These are phyloP conservation scores for Dactylellina sp. DNA, from an alignment of 2,329 filamentous ascomycete genomes.

Conservation along the genomic window DNA sequence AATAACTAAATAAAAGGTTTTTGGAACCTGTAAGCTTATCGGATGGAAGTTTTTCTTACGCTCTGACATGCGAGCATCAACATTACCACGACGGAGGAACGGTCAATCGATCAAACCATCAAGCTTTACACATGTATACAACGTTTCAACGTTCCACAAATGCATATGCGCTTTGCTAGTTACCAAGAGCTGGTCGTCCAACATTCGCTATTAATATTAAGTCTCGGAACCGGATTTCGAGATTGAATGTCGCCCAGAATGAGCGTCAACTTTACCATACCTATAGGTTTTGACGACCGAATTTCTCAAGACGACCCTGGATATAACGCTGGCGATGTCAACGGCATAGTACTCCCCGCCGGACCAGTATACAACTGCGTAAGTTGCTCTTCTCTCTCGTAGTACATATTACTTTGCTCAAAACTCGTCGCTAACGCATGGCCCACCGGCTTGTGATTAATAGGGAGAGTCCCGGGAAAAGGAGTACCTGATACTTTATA, in stretches of 20 bases:
- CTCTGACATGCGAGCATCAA: too few relatives aligned
- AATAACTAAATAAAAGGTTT: neutral
- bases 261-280: neutral
- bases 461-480: constrained; percentile 13
- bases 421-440: neutral
- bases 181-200: too few relatives aligned
- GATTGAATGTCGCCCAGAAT: neutral
- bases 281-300: too few relatives aligned
- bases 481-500: constrained; percentile 7
- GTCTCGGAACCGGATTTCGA: too few relatives aligned
- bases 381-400: neutral
- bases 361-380: constrained; percentile 11
- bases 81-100: too few relatives aligned
- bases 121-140: too few relatives aligned
- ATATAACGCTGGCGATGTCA: neutral
- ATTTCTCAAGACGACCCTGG: neutral
- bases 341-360: constrained; percentile 12
- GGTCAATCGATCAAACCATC: too few relatives aligned
- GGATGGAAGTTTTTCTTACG: too few relatives aligned
- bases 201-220: too few relatives aligned
- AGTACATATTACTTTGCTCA: neutral
- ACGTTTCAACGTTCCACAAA: too few relatives aligned
- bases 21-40: too few relatives aligned
- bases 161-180: too few relatives aligned
- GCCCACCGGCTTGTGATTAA: neutral